Evolutionary conservation across 805 yeast species (phyloP).

Genomic region (Wickerhamomyces kurtzmanii): DNA sequence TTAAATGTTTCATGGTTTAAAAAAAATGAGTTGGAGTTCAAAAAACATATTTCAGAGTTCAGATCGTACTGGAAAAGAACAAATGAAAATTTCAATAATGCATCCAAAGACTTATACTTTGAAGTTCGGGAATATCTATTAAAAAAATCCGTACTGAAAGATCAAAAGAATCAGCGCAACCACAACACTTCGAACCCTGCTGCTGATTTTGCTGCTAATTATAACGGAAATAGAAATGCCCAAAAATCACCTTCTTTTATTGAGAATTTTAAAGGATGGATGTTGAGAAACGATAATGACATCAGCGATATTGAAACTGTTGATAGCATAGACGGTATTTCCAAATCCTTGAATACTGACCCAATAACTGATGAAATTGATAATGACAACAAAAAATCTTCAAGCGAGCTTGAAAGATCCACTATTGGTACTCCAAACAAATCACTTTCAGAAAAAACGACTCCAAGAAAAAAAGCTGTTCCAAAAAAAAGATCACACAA

Average conservation of each 20-base stretch:
- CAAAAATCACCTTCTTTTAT: slow-evolving; percentile 16
- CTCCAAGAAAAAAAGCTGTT: too few relatives aligned
- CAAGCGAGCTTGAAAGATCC: too few relatives aligned
- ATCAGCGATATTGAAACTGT: neutral
- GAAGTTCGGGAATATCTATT: slow-evolving; percentile 72
- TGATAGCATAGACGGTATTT: neutral
- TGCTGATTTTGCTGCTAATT: slow-evolving; percentile 56
- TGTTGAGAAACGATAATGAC: slow-evolving; percentile 17
- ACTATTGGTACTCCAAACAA: too few relatives aligned
- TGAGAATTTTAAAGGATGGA: slow-evolving; percentile 23
- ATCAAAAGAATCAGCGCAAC: slow-evolving; percentile 15
- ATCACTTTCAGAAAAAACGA: too few relatives aligned
- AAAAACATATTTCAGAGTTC: slow-evolving; percentile 82
- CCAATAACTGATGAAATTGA: too few relatives aligned
- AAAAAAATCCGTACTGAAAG: slow-evolving; percentile 24
- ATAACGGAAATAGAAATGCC: slow-evolving; percentile 42
- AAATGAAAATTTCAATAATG: slow-evolving; percentile 55
- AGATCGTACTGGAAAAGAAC: slow-evolving; percentile 77
- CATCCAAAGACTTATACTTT: slow-evolving; percentile 74
- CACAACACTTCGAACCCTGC: slow-evolving; percentile 33
- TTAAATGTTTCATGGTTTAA: slow-evolving; percentile 95
- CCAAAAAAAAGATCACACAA: too few relatives aligned
- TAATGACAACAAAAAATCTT: too few relatives aligned
- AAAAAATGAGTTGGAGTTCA: slow-evolving; percentile 91
- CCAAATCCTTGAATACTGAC: too few relatives aligned